A percentile compares a stretch with the other conserved stretches of the same genome.
Evolutionary conservation across 2,329 filamentous ascomycete species (phyloP).

Genomic region (Alternaria incomplexa): DNA sequence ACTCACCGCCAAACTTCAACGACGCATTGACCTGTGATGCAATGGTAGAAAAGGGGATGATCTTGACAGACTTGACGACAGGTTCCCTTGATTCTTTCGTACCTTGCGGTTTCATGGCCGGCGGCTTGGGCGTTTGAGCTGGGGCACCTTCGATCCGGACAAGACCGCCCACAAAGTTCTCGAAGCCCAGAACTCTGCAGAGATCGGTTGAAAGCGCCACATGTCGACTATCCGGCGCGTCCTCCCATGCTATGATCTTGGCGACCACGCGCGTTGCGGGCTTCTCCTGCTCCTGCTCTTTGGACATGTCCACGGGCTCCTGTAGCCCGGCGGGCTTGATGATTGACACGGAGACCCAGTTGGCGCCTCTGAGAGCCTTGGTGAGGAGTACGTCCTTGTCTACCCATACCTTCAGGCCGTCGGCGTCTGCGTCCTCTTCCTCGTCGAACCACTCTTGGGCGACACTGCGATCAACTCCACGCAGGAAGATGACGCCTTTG

Average conservation of each 20-base stretch:
- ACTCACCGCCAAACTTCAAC: slow-evolving; percentile 86
- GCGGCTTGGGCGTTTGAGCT: slow-evolving; percentile 69
- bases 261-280: slow-evolving; percentile 75
- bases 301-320: slow-evolving; percentile 73
- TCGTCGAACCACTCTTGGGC: slow-evolving; percentile 80
- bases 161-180: slow-evolving; percentile 81
- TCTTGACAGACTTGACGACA: slow-evolving; percentile 70
- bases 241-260: slow-evolving; percentile 77
- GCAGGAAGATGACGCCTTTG: slow-evolving; percentile 73
- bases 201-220: slow-evolving; percentile 79
- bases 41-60: slow-evolving; percentile 76
- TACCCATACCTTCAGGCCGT: slow-evolving; percentile 79
- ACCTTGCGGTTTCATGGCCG: slow-evolving; percentile 48
- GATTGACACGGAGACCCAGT: slow-evolving; percentile 83
- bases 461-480: slow-evolving; percentile 74
- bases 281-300: slow-evolving; percentile 66
- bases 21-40: slow-evolving; percentile 66
- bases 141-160: slow-evolving; percentile 86
- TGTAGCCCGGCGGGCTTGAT: slow-evolving; percentile 81
- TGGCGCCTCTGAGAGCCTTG: slow-evolving; percentile 75
- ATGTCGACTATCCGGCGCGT: slow-evolving; percentile 82
- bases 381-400: slow-evolving; percentile 77
- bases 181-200: slow-evolving; percentile 73
- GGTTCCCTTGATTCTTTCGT: slow-evolving; percentile 51
- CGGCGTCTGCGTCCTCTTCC: slow-evolving; percentile 55